A percentile compares a stretch with the other conserved stretches of the same genome.
phyloP scores from a whole-genome alignment of 345 rosid genomes.

The Pistacia integerrima region DNA sequence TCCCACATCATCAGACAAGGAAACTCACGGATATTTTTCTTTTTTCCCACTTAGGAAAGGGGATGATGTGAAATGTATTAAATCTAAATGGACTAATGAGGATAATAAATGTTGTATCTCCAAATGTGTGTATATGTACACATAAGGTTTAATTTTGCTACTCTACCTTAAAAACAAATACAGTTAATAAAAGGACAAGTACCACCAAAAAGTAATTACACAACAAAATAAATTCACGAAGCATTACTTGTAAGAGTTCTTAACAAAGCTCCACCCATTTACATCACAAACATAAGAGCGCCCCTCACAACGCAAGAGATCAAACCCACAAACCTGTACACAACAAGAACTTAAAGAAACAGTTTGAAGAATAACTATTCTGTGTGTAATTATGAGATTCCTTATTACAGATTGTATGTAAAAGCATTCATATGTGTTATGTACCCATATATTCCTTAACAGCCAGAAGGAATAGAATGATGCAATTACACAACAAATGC shows the following conservation, averaged over 20 bases:
- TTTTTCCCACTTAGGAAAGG: background rate
- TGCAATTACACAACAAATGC: background rate
- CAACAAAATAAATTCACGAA: background rate
- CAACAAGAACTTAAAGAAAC: slow-evolving; percentile 8
- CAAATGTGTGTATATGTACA: background rate
- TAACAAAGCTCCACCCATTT: slow-evolving; percentile 99
- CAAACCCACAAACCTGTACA: slow-evolving; percentile 97
- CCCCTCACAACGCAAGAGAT: slow-evolving; percentile 96
- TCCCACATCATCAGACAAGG: background rate
- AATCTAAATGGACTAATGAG: background rate
- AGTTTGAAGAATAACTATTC: slow-evolving; percentile 12
- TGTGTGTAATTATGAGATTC: background rate
- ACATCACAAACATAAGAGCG: slow-evolving; percentile 98
- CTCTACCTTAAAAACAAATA: background rate
- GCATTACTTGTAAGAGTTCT: slow-evolving; percentile 94
- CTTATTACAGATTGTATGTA: background rate
- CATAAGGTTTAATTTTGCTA: background rate
- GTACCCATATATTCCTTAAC: background rate
- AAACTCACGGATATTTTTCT: background rate
- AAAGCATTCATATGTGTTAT: background rate
- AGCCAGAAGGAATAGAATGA: background rate
- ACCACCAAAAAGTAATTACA: background rate
- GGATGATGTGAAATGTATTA: background rate
- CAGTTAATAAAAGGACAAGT: background rate
- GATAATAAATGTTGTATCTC: background rate